These are phyloP conservation scores for Myrica gale DNA, from an alignment of 306 rosid genomes.

Conservation along the genomic window DNA sequence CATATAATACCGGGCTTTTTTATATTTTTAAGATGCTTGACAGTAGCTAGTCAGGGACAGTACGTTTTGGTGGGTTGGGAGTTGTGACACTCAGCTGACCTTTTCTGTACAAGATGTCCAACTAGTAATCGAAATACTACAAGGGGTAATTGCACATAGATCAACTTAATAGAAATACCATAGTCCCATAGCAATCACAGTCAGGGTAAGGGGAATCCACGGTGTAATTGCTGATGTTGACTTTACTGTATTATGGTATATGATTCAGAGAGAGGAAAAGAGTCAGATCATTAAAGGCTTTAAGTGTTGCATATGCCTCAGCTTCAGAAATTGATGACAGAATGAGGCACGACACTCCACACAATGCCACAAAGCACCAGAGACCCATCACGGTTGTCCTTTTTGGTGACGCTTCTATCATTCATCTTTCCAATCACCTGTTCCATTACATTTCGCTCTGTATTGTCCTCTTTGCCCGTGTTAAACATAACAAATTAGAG, in stretches of 20 bases:
- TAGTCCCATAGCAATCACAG: constrained; percentile 10
- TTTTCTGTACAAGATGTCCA: background rate
- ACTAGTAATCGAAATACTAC: background rate
- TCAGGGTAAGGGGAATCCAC: constrained; percentile 29
- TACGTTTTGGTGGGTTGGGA: background rate
- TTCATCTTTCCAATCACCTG: constrained; percentile 2
- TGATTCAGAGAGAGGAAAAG: constrained; percentile 39
- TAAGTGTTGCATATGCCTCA: constrained; percentile 38
- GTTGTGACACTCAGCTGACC: background rate
- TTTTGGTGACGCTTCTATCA: constrained; percentile 9
- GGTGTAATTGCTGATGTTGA: constrained; percentile 50
- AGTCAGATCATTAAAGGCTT: constrained; percentile 32
- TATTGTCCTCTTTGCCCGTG: background rate
- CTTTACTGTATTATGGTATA: constrained; percentile 42
- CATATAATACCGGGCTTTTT: background rate
- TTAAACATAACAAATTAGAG: no score
- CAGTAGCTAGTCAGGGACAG: background rate
- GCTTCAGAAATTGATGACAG: constrained; percentile 42
- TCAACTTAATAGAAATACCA: background rate
- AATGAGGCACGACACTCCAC: constrained; percentile 30
- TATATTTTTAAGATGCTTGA: background rate
- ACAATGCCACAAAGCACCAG: background rate
- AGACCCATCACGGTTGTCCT: constrained; percentile 1
- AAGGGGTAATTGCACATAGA: background rate
- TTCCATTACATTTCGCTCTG: background rate